Base-by-base conservation (phyloP, 1,139 yeast species). In the Taphrina confusa region DNA sequence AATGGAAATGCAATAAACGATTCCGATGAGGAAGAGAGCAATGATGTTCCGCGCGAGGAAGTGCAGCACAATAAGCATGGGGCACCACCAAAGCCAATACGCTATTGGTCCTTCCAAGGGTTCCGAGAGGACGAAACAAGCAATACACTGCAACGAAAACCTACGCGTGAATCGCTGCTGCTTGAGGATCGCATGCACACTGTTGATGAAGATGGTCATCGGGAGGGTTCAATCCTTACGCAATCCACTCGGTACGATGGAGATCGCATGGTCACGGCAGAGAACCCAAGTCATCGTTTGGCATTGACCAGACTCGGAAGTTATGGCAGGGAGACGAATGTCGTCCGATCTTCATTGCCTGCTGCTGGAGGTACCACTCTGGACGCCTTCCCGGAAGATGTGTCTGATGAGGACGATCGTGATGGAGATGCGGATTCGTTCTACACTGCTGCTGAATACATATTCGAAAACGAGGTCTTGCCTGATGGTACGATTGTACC, bases 21-120 rank as follows among this genome's bases (percentile, higher is more conserved):
- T 8, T 56, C 60, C 3, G 60, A 56, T 27, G 54, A 56, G 39
- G 60, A 56, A 28, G 58, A 54, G 49, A 40, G 11, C 11, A n/a
- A 27, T 16, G 58, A 54, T 9, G 51, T 54, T n/a, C 58, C 58
- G 8, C 42, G 49, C 18, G 58, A 45, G 33, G 44, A 44, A 28
- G 25, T 36, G 4, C 44, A 54, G 23, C 58, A 54, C 36, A 23
- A 25, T 11, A 54, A 54, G 33, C 20, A 40, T n/a, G 27, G 16
- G 22, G 18, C 39, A 11, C 27, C 27, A 2, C 22, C 58, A 18
- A 42, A 25, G 11, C 58, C 58, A 22, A 44, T 54, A 9, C 54
- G 62, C n/a, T 60, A 60, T 45, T 60, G 62, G 62, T 55, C 60
- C 3, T 60, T 60, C 42, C 56, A 52, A n/a, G 62, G 62, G 4